phyloP scores from a whole-genome alignment of 2,329 filamentous ascomycete genomes.

The Scedosporium aurantiacum region DNA sequence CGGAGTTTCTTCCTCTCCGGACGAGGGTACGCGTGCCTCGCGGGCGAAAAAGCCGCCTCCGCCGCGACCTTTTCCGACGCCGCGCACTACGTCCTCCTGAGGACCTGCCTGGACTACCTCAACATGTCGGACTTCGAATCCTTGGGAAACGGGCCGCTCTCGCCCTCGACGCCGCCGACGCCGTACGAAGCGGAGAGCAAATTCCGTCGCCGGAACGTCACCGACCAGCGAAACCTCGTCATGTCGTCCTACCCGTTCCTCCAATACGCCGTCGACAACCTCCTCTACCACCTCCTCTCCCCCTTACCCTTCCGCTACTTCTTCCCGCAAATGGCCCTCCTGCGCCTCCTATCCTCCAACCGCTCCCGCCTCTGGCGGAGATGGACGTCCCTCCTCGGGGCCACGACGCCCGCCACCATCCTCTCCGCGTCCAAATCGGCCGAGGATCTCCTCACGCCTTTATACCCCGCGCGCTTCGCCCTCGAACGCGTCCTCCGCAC shows the following conservation, averaged over 20 bases:
- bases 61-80: constrained; percentile 15
- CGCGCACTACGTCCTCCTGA: constrained; percentile 19
- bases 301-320: constrained; percentile 20
- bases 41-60: constrained; percentile 1
- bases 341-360: constrained; percentile 15
- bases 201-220: constrained; percentile 11
- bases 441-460: constrained; percentile 15
- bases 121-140: constrained; percentile 22
- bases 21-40: constrained; percentile 19
- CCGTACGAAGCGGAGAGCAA: neutral
- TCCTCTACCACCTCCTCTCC: constrained; percentile 20
- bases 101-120: constrained; percentile 20
- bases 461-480: constrained; percentile 18
- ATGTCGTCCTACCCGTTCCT: constrained; percentile 21
- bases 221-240: constrained; percentile 17
- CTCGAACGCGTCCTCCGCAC: constrained; percentile 20
- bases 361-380: constrained; percentile 20
- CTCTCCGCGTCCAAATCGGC: constrained; percentile 12
- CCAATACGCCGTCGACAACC: constrained; percentile 19
- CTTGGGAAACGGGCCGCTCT: constrained; percentile 13
- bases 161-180: neutral
- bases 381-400: constrained; percentile 19
- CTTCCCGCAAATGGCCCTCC: constrained; percentile 18
- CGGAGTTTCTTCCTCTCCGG: constrained; percentile 21
- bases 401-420: constrained; percentile 12